phyloP scores from a whole-genome alignment of 495 filamentous ascomycete species.

The Daldinia bambusicola region DNA sequence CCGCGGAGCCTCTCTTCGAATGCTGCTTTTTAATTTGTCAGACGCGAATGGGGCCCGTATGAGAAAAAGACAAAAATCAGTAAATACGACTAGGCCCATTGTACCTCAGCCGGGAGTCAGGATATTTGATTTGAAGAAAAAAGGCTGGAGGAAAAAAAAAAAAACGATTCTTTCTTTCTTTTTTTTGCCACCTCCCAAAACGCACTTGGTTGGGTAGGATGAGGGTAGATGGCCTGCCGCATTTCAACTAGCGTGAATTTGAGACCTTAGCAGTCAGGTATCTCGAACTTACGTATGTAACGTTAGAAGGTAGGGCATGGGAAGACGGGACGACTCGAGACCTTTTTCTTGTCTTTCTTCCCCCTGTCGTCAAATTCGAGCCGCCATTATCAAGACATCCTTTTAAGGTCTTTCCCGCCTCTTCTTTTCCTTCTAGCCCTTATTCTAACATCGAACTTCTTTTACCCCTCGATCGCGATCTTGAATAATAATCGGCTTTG shows the following conservation, averaged over 20 bases:
- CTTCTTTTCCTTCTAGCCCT: constrained; percentile 15
- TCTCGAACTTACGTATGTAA: constrained; percentile 1
- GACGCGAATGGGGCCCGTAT: constrained; percentile 33
- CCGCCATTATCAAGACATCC: constrained; percentile 29
- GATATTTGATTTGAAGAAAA: constrained; percentile 42
- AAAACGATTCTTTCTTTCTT: constrained; percentile 34
- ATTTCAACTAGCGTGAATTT: constrained; percentile 36
- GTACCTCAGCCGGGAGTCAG: constrained; percentile 24
- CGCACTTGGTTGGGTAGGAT: constrained; percentile 38
- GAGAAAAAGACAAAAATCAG: constrained; percentile 20
- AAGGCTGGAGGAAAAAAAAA: constrained; percentile 22
- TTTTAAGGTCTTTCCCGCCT: constrained; percentile 9
- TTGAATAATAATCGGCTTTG: constrained; percentile 15
- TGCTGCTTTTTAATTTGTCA: constrained; percentile 46
- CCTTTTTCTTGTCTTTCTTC: constrained; percentile 19
- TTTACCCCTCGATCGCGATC: constrained; percentile 35
- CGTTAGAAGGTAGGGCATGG: background rate
- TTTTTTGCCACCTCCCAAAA: constrained; percentile 33
- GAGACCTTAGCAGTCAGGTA: background rate
- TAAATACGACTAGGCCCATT: constrained; percentile 25
- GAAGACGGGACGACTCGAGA: constrained; percentile 2
- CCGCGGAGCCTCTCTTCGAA: constrained; percentile 34
- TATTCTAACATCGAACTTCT: constrained; percentile 1
- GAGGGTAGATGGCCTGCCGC: constrained; percentile 39
- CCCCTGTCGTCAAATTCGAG: constrained; percentile 27